Evolutionary conservation across 73 alveolate species (phyloP), one percentile per base, ranked within the genome.

Genomic region (Diophrys appendiculata): DNA sequence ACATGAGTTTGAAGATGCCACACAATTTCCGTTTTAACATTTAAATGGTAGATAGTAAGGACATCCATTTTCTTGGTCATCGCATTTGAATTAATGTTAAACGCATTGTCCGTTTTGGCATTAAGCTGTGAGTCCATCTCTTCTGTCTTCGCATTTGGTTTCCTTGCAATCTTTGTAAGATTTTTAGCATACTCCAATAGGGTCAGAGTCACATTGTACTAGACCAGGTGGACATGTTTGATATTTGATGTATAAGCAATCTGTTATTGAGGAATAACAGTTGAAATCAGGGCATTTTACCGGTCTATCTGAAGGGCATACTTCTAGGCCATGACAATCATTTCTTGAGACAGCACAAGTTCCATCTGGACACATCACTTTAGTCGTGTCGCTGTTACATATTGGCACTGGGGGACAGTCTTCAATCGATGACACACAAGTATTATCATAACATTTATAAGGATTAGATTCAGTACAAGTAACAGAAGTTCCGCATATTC

Each of bases 231-330:
- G 53, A 67, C 75, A 67, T 3, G 52, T 31, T 26, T 3, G 24
- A 3, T 43, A 1, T 28, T 3, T 28, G 2, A 23, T 29, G 3
- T 65, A 68, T 25, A 84, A 88, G 34, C 94, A 88, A 54, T 76
- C 77, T 68, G 70, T 83, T 0, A 69, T 27, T 31, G 81, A 35
- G 67, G 73, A 83, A 25, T 87, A 65, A 56, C 94, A 88, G 29
- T 86, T 81, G 68, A 81, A 76, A 78, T 88, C 94, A 88, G 91
- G 80, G 65, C 94, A 88, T 81, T 88, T 88, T 31, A 88, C 94
- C 22, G 94, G 94, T 43, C 65, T 88, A 29, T 74, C 86, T 26
- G 80, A 29, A 0, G 94, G 94, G 30, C 94, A 88, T 0, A 56
- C 83, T 33, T 53, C 65, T 53, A 77, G 80, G 84, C 71, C 32